Evolutionary conservation across 768 basidiomycete species (phyloP), one percentile per base, ranked within the genome.

Genomic region (Pleurotus ostreatus): DNA sequence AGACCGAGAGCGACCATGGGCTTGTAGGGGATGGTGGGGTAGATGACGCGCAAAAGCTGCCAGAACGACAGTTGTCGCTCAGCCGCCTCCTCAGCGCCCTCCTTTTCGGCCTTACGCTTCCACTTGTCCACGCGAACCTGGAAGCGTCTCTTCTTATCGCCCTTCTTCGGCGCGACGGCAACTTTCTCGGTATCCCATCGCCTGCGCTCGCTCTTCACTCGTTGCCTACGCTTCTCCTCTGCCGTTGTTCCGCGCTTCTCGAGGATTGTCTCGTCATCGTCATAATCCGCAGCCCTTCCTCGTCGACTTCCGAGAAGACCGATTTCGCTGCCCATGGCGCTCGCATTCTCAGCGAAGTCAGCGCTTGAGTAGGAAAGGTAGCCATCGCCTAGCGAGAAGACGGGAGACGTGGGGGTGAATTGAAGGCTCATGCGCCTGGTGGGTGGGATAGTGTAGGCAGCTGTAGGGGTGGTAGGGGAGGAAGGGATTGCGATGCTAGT

Each of bases 21-120:
- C 64, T 95, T 97, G 65, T 80, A 67, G 0, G 94, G 94, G 23
- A 97, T 72, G 0, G 82, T 83, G 2, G 87, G 88, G 66, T 83
- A 86, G 58, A 87, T 76, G 5, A 69, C 71, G 56, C 79, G 78
- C 13, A 88, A 60, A 20, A 85, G 78, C 0, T 63, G 58, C 70
- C 77, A 75, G 62, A 86, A 76, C 5, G 75, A 63, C 2, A 71
- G 74, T 0, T 61, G 57, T 44, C 63, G 22, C 37, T 62, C 46
- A 34, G 61, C 58, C 46, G 60, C 61, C 49, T 62, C 48, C 4
- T 52, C 56, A 34, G 59, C 45, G 13, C 51, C 49, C 9, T 16
- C 37, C 9, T 56, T 30, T 5, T 43, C 55, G 45, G 11, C 25
- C 8, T 39, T 20, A n/a, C 22, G n/a, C 39, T 8, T 53, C 51